Conservation (phyloP, 495 filamentous ascomycete species). For the Emericellopsis terricola region DNA sequence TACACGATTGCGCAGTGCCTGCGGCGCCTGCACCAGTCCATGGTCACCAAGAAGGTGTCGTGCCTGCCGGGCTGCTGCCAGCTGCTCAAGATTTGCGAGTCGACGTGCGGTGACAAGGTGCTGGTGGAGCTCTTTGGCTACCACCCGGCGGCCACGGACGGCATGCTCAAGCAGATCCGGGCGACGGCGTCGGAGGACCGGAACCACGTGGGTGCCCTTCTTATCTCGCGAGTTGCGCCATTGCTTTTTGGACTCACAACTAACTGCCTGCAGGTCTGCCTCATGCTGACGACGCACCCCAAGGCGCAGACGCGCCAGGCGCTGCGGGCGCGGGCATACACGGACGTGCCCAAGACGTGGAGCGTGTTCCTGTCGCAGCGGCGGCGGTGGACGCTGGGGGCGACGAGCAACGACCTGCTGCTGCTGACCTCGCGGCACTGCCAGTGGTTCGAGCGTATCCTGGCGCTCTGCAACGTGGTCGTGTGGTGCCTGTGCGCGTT, state of each 20-base stretch:
- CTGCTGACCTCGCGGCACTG: neutral
- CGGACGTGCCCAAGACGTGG: conserved; percentile 10
- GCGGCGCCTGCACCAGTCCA: conserved; percentile 12
- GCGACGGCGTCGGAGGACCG: conserved; percentile 12
- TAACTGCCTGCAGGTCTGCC: conserved; percentile 4
- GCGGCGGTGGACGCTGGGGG: conserved; percentile 14
- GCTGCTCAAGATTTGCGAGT: conserved; percentile 12
- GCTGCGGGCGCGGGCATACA: conserved; percentile 11
- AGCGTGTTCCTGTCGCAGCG: conserved; percentile 15
- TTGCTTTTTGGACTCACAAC: neutral
- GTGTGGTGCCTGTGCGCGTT: conserved; percentile 11
- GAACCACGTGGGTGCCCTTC: conserved; percentile 5
- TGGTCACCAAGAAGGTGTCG: conserved; percentile 12
- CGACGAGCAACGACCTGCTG: conserved; percentile 8
- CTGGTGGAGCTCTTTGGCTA: conserved; percentile 14
- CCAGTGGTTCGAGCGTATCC: conserved; percentile 12
- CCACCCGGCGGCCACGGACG: conserved; percentile 11
- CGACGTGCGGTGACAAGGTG: conserved; percentile 13
- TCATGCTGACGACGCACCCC: conserved; percentile 13
- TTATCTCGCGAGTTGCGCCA: neutral
- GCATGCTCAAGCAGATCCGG: conserved; percentile 12
- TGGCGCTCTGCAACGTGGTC: conserved; percentile 7
- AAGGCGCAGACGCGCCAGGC: conserved; percentile 11
- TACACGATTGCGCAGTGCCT: conserved; percentile 14
- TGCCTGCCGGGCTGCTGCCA: conserved; percentile 16